A percentile compares a stretch with the other conserved stretches of the same genome.
These are phyloP conservation scores for Tulasnella sp. DNA, from an alignment of 768 basidiomycete genomes.

Conservation along the genomic window DNA sequence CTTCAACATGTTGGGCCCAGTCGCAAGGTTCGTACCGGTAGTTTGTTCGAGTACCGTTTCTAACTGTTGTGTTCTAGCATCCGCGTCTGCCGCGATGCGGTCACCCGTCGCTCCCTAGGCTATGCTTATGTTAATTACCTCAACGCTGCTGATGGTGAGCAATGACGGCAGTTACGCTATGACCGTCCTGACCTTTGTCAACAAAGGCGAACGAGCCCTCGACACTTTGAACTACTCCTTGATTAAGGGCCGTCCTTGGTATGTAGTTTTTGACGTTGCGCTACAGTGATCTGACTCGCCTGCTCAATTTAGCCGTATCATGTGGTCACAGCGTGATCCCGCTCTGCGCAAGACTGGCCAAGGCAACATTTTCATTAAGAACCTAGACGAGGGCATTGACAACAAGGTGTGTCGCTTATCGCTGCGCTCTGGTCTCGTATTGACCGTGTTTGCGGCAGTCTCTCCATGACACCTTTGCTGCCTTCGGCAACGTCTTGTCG, in stretches of 20 bases:
- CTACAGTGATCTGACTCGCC: neutral
- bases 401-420: slow-evolving; percentile 57
- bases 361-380: slow-evolving; percentile 99
- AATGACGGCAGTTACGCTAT: neutral
- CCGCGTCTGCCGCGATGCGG: slow-evolving; percentile 99
- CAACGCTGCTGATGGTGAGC: slow-evolving; percentile 80
- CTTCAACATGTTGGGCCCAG: slow-evolving; percentile 99
- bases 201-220: slow-evolving; percentile 83
- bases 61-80: slow-evolving; percentile 46
- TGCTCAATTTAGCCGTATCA: slow-evolving; percentile 64
- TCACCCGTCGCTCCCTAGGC: slow-evolving; percentile 97
- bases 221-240: slow-evolving; percentile 99
- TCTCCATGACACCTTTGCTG: slow-evolving; percentile 98
- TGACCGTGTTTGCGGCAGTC: slow-evolving; percentile 42
- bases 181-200: neutral
- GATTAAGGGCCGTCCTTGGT: slow-evolving; percentile 97
- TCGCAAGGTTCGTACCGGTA: slow-evolving; percentile 61
- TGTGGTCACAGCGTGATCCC: slow-evolving; percentile 99
- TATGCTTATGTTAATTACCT: slow-evolving; percentile 99
- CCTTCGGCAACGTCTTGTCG: slow-evolving; percentile 95
- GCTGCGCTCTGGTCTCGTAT: neutral
- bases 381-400: slow-evolving; percentile 91
- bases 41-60: neutral
- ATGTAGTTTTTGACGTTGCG: slow-evolving; percentile 22
- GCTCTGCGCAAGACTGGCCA: slow-evolving; percentile 98